Base-by-base conservation (phyloP, 345 rosid genomes). In the Syzygium jambos region DNA sequence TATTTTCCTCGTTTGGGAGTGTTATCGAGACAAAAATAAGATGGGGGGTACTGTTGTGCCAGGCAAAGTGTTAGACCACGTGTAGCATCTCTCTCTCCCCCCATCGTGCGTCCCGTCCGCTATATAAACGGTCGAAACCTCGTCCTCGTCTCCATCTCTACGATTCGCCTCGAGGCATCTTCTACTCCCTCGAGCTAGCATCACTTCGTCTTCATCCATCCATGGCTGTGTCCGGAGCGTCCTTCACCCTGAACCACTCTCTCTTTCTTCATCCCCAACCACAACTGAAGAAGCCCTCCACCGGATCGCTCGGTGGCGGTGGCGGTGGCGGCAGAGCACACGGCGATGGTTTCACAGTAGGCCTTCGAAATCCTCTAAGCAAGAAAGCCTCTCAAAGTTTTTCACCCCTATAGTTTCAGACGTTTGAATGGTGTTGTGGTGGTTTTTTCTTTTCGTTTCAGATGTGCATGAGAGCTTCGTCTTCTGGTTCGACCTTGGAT, bases 381-480 rank as follows among this genome's bases (percentile, higher is more conserved):
- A n/a, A 61, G 85, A 43, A 51, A 23, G 51, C 86, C 86, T 84
- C 34, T 0, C 7, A 3, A 73, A 73, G 49, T 73, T 23, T 19
- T 2, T 38, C 46, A 7, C 16, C 5, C 1, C 46, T 25, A 14
- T 15, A 73, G 82, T 19, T 38, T 3, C 49, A 2, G 49, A 22
- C 27, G 82, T 73, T 73, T 73, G 49, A 38, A 73, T 21, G 82
- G 82, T 73, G 82, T 13, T 19, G 25, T 10, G 27, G 80, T 0
- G 46, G 19, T 73, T 84, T 34, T 53, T 1, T 34, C n/a, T 61
- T 34, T 21, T 65, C 3, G 46, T 61, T 46, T 51, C 92, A 95
- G 97, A 88, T 91, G 25, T 85, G 84, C 77, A 51, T 89, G 86
- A 91, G 92, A 88, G 95, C 93, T 34, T 91, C 88, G 54, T 86